Evolutionary conservation across 176 grass and related monocot species (phyloP).

Genomic region (Phyllostachys edulis): DNA sequence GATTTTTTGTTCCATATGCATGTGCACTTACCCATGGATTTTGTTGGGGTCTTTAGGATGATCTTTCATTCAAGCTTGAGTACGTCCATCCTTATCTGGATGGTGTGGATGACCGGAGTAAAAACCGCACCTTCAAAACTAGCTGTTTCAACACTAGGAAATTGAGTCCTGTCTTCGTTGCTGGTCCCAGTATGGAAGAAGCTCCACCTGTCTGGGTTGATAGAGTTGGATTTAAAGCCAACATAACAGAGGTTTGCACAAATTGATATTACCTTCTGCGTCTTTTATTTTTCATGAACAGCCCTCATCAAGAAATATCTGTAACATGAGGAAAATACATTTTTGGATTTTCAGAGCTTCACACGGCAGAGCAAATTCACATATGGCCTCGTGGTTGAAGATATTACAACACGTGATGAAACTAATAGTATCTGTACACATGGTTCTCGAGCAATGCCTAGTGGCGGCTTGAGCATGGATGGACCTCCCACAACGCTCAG

Average conservation of each 20-base stretch:
- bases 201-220: slow-evolving; percentile 92
- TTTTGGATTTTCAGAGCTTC: slow-evolving; percentile 63
- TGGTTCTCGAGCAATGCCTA: slow-evolving; percentile 76
- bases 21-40: slow-evolving; percentile 18
- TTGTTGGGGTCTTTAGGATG: slow-evolving; percentile 50
- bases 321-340: slow-evolving; percentile 29
- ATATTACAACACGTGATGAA: slow-evolving; percentile 86
- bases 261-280: neutral
- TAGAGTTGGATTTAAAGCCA: slow-evolving; percentile 91
- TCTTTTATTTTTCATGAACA: neutral
- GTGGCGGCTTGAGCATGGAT: slow-evolving; percentile 82
- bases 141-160: slow-evolving; percentile 94
- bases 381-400: slow-evolving; percentile 86
- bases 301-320: slow-evolving; percentile 3
- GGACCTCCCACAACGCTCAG: slow-evolving; percentile 95
- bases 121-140: slow-evolving; percentile 82
- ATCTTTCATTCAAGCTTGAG: slow-evolving; percentile 88
- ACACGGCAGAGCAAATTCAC: slow-evolving; percentile 93
- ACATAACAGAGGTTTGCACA: slow-evolving; percentile 78
- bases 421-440: slow-evolving; percentile 84
- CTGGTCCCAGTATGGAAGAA: slow-evolving; percentile 79
- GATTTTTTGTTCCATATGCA: neutral
- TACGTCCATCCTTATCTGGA: slow-evolving; percentile 94
- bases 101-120: slow-evolving; percentile 66
- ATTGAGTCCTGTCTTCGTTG: slow-evolving; percentile 89